Conservation (phyloP, 306 rosid species). For the Prunus mongolica region DNA sequence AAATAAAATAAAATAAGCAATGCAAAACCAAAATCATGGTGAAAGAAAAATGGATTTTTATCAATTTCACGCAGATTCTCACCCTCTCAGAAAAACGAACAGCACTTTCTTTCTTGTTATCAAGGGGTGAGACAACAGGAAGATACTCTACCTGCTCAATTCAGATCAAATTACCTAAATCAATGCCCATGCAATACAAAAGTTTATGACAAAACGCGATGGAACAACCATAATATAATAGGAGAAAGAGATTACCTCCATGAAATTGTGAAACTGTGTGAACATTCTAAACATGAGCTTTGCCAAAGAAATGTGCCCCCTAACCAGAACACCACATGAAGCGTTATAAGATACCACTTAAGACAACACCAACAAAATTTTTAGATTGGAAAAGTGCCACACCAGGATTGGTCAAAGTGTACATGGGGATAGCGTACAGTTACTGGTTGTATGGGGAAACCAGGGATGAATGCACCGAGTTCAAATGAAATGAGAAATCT, state of each 20-base stretch:
- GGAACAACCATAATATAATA: not conserved
- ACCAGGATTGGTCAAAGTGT: conserved; percentile 99
- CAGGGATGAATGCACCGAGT: conserved; percentile 93
- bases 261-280: conserved; percentile 91
- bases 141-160: conserved; percentile 88
- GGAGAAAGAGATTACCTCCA: conserved; percentile 58
- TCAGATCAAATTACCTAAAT: conserved; percentile 19
- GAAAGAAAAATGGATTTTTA: not conserved
- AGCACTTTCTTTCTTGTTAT: conserved; percentile 71
- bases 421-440: conserved; percentile 91
- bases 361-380: conserved; percentile 19
- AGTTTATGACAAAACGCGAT: conserved; percentile 3
- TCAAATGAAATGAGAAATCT: conserved; percentile 84
- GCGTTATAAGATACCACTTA: conserved; percentile 15
- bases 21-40: not conserved
- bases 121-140: conserved; percentile 68
- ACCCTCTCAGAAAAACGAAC: conserved; percentile 72
- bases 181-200: conserved; percentile 10
- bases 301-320: conserved; percentile 82
- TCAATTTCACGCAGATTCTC: conserved; percentile 24
- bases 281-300: conserved; percentile 93
- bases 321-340: conserved; percentile 25
- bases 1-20: not conserved
- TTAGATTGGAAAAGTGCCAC: conserved; percentile 27
- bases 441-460: conserved; percentile 82